These are phyloP conservation scores for Pholiota molesta DNA, from an alignment of 768 basidiomycete genomes.

Conservation along the genomic window DNA sequence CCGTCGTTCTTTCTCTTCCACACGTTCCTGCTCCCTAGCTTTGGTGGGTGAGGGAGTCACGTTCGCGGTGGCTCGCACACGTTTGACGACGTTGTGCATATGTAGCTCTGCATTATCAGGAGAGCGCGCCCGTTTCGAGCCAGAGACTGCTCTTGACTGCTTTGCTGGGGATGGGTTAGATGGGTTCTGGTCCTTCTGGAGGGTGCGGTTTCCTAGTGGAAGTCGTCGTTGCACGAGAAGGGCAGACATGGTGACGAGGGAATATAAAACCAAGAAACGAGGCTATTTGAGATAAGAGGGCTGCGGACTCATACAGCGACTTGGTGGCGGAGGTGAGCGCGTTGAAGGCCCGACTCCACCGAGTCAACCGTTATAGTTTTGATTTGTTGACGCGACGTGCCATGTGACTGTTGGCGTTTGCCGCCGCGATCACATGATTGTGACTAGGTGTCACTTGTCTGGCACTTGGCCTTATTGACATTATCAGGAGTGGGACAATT, in stretches of 20 bases:
- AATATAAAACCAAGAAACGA: constrained; percentile 11
- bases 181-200: constrained; percentile 15
- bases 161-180: constrained; percentile 20
- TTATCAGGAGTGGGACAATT: constrained; percentile 4
- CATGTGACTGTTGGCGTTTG: constrained; percentile 21
- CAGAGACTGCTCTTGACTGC: constrained; percentile 20
- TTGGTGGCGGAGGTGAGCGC: constrained; percentile 2
- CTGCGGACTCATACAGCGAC: not conserved
- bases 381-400: constrained; percentile 23
- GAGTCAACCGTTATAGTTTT: constrained; percentile 6
- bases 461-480: constrained; percentile 11
- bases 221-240: constrained; percentile 14
- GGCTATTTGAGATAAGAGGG: not conserved
- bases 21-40: constrained; percentile 38
- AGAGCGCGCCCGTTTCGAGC: constrained; percentile 25
- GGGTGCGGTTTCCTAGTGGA: constrained; percentile 22
- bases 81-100: not conserved
- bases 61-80: constrained; percentile 22
- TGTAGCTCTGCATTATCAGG: constrained; percentile 38
- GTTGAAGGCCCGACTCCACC: constrained; percentile 7
- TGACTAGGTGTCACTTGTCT: constrained; percentile 13
- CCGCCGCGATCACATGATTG: constrained; percentile 30
- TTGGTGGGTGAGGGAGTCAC: constrained; percentile 20
- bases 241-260: constrained; percentile 22
- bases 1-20: constrained; percentile 46